Evolutionary conservation across 1,284 basidiomycete genomes (phyloP), one percentile per base, ranked within the genome.

Genomic region (Gymnopus androsaceus): DNA sequence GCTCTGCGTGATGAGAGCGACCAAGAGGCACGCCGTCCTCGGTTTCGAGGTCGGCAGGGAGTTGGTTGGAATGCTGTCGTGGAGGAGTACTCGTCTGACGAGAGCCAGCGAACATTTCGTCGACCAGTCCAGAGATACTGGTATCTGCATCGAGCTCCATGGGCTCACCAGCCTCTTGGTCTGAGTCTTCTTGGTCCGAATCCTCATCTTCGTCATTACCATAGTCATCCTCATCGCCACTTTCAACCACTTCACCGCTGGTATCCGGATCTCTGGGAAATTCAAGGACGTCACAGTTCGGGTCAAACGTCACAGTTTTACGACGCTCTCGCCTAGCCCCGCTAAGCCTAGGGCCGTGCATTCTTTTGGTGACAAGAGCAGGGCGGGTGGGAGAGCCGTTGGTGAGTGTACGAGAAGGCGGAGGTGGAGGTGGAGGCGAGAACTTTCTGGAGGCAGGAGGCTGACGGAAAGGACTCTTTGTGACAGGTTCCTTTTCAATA

Each of bases 281-380:
- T 69, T 96, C 94, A 56, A 95, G 76, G 25, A 97, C 92, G 62
- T 96, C 92, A 61, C 92, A 92, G 7, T 85, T 80, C 62, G 90
- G 85, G 69, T 92, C 83, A 63, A 94, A 97, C 0, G 88, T 93
- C 46, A 97, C 95, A 0, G 88, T 95, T 72, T 94, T 90, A 60
- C 84, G 74, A 36, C 79, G 79, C 64, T 79, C 81, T 55, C 69
- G 82, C 54, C 69, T 66, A 59, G 76, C 69, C 27, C 85, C 89
- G 45, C 77, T 81, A 2, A 80, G 70, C 28, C 92, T 84, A 4
- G 94, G 94, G 2, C 94, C 95, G 62, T 90, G 88, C 51, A 95
- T 80, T 34, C 92, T 83, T 61, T 85, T 85, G 0, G 90, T 90
- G 21, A 92, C 88, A 46, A 95, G 83, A 0, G 86, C 86, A 3